Percentiles rank a stretch among this genome's conserved stretches.
phyloP scores from a whole-genome alignment of 1,139 yeast species.

The Pneumocystis carinii region DNA sequence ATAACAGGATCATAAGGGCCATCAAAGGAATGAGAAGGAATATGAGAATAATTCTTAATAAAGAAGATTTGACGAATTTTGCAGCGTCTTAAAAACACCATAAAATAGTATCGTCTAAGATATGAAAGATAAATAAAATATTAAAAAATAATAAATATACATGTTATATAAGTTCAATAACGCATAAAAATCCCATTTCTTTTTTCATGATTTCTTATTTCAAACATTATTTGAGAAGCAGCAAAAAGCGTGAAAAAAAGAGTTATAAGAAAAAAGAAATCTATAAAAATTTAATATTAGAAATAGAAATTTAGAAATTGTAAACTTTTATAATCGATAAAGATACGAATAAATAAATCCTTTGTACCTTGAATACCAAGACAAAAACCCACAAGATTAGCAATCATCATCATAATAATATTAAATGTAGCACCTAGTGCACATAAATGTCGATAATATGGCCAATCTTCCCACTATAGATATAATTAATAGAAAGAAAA shows the following conservation, averaged over 20 bases:
- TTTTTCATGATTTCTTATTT: slow-evolving; percentile 70
- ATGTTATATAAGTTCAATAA: slow-evolving; percentile 32
- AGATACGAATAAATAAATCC: slow-evolving; percentile 51
- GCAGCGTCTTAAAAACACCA: neutral
- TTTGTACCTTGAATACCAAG: slow-evolving; percentile 75
- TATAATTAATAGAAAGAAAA: neutral
- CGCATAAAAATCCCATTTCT: slow-evolving; percentile 69
- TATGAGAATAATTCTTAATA: neutral
- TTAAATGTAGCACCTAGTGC: slow-evolving; percentile 78
- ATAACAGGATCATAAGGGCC: neutral
- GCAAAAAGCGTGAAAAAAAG: slow-evolving; percentile 60
- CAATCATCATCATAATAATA: slow-evolving; percentile 97
- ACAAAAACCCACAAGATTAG: slow-evolving; percentile 88
- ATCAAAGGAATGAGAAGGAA: neutral
- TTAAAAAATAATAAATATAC: neutral
- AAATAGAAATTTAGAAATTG: neutral
- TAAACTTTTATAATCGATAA: slow-evolving; percentile 35
- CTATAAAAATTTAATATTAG: slow-evolving; percentile 26
- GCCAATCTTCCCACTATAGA: slow-evolving; percentile 31
- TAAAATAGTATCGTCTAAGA: neutral
- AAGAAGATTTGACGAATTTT: neutral
- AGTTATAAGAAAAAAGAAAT: slow-evolving; percentile 48
- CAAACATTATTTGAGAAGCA: slow-evolving; percentile 90
- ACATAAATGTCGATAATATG: slow-evolving; percentile 72
- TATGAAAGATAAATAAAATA: neutral